A percentile compares a stretch with the other conserved stretches of the same genome.
These are phyloP conservation scores for Yamadazyma conglobata DNA, from an alignment of 1,139 yeast genomes.

Conservation along the genomic window DNA sequence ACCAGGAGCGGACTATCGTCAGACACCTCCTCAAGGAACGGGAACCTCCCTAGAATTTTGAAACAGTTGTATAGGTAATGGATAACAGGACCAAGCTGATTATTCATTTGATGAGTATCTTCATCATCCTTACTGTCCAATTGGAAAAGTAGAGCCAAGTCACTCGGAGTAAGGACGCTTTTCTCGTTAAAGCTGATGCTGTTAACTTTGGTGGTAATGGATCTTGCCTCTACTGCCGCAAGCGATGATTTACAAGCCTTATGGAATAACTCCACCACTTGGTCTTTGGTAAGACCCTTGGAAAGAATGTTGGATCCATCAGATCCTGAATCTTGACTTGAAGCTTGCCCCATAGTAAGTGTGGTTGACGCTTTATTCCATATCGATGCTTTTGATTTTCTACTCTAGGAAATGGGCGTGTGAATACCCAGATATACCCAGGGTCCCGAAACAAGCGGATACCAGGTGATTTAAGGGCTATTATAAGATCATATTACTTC, in stretches of 20 bases:
- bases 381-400: too few species aligned
- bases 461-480: too few species aligned
- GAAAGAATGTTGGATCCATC: too few species aligned
- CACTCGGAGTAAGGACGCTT: conserved; percentile 18
- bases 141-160: conserved; percentile 22
- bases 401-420: too few species aligned
- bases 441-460: too few species aligned
- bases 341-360: neutral
- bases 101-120: conserved; percentile 7
- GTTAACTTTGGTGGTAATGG: conserved; percentile 22
- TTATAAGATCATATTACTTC: too few species aligned
- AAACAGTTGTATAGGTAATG: conserved; percentile 22
- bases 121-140: conserved; percentile 12
- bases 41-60: conserved; percentile 28
- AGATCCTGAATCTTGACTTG: neutral
- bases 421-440: too few species aligned
- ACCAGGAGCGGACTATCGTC: conserved; percentile 16
- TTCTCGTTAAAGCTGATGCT: conserved; percentile 18
- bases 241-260: conserved; percentile 19
- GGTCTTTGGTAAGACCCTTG: too few species aligned
- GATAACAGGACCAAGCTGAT: conserved; percentile 11
- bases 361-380: too few species aligned
- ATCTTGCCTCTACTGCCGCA: conserved; percentile 23
- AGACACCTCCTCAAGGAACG: conserved; percentile 23
- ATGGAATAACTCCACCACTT: conserved; percentile 21